These are phyloP conservation scores for Fusarium abutilonis DNA, from an alignment of 2,329 filamentous ascomycete genomes.

Conservation along the genomic window DNA sequence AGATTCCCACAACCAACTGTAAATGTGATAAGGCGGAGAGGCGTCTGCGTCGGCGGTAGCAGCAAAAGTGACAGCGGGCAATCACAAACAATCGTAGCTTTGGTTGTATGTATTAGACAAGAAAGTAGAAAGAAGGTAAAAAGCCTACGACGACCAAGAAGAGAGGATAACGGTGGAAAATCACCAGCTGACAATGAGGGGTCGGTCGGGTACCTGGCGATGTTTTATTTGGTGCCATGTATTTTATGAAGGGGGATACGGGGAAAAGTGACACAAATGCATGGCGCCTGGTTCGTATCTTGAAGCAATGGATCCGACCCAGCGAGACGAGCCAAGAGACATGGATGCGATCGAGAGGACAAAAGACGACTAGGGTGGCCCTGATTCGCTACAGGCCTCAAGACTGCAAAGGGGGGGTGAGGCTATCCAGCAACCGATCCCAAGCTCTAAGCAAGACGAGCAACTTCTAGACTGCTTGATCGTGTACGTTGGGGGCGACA, in stretches of 20 bases:
- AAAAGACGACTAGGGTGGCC: conserved; percentile 27
- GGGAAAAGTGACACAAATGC: conserved; percentile 46
- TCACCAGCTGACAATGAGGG: conserved; percentile 41
- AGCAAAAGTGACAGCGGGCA: conserved; percentile 29
- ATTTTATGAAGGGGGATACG: conserved; percentile 48
- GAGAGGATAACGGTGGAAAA: conserved; percentile 22
- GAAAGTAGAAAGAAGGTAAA: conserved; percentile 15
- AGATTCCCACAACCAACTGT: conserved; percentile 43
- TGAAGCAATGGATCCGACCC: conserved; percentile 46
- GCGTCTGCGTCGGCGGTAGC: conserved; percentile 37
- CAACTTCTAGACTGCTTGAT: conserved; percentile 9
- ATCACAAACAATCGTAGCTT: conserved; percentile 13
- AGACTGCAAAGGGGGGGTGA: conserved; percentile 22
- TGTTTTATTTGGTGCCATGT: conserved; percentile 47
- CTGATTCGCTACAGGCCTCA: conserved; percentile 30
- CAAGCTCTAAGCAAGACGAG: conserved; percentile 16
- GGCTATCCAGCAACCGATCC: conserved; percentile 29
- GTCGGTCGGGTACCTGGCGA: conserved; percentile 44
- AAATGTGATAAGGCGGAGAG: conserved; percentile 43
- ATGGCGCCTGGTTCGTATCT: conserved; percentile 46
- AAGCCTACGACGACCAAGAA: conserved; percentile 11
- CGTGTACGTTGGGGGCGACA: conserved; percentile 7
- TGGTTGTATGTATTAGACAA: conserved; percentile 17
- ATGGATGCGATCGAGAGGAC: conserved; percentile 41
- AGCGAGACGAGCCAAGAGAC: conserved; percentile 44